Conservation (phyloP, 2,329 filamentous ascomycete genomes). For the Phoma sp. region DNA sequence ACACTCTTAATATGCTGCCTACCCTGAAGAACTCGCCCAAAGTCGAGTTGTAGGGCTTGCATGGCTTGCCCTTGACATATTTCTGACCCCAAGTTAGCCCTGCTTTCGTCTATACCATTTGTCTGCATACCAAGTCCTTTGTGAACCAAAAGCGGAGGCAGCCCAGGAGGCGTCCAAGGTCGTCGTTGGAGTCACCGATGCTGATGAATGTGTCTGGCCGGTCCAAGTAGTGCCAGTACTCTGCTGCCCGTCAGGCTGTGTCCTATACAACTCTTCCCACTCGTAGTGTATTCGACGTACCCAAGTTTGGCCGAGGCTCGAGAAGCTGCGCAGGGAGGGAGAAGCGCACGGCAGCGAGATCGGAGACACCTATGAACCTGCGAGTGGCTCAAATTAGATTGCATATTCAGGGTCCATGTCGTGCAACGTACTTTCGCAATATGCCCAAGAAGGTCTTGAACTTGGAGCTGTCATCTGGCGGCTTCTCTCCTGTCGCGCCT, state of each 20-base stretch:
- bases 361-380: conserved; percentile 94
- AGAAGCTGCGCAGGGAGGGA: conserved; percentile 94
- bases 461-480: conserved; percentile 82
- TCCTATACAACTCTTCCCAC: conserved; percentile 3
- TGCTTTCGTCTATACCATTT: neutral
- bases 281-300: conserved; percentile 50
- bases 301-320: conserved; percentile 92
- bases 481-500: conserved; percentile 58
- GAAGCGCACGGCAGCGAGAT: conserved; percentile 95
- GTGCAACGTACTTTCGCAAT: conserved; percentile 73
- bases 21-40: conserved; percentile 97
- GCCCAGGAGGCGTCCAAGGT: conserved; percentile 91
- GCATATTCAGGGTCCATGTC: conserved; percentile 35
- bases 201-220: conserved; percentile 87
- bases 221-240: conserved; percentile 99
- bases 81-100: conserved; percentile 63
- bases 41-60: conserved; percentile 98
- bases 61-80: conserved; percentile 97
- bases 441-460: conserved; percentile 88
- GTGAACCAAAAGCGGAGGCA: conserved; percentile 98
- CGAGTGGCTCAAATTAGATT: conserved; percentile 16
- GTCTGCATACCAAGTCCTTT: conserved; percentile 76
- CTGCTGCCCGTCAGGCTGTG: conserved; percentile 54
- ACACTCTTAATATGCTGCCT: conserved; percentile 40
- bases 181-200: conserved; percentile 88